Base-by-base conservation (phyloP, 192 early-diverging fungal species). In the Coemansia javaensis region DNA sequence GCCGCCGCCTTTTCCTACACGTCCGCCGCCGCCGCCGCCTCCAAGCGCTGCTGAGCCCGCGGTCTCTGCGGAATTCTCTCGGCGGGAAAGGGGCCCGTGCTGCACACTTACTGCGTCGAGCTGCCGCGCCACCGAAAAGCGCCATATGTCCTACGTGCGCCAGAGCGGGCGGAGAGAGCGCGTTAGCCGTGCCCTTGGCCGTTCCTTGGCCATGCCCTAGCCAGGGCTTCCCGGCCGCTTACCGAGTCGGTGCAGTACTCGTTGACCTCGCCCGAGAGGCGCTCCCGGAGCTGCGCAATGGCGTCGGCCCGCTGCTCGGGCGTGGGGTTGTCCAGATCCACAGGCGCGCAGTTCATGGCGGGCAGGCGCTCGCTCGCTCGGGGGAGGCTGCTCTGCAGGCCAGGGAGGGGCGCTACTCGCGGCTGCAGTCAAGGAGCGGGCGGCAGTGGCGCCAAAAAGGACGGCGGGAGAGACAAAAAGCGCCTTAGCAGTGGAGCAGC, bases 41-140 rank as follows among this genome's bases (percentile, higher is more conserved):
- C n/a, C n/a, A n/a, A n/a, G n/a, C n/a, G n/a, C n/a, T n/a, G n/a
- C n/a, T n/a, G n/a, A n/a, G n/a, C n/a, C n/a, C n/a, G n/a, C n/a
- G n/a, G n/a, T n/a, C n/a, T n/a, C n/a, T n/a, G n/a, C n/a, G n/a
- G n/a, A n/a, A n/a, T n/a, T n/a, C n/a, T n/a, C n/a, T n/a, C n/a
- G n/a, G n/a, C n/a, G n/a, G n/a, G n/a, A 44, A 44, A 31, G 5
- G 9, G n/a, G 27, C 27, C 14, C 15, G 23, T 8, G 24, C 5
- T 17, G 25, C 16, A 20, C 14, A 78, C 80, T 78, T 81, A 84
- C 84, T 49, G 79, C 44, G 32, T 84, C 76, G 27, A 77, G 81
- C 40, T 81, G 76, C 37, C 81, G 66, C 2, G 84, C 84, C 7
- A 83, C 77, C 14, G 79, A 53, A 45, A 80, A 83, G 20, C 79